These are phyloP conservation scores for Podospora comata DNA, from an alignment of 495 filamentous ascomycete genomes.

Conservation along the genomic window DNA sequence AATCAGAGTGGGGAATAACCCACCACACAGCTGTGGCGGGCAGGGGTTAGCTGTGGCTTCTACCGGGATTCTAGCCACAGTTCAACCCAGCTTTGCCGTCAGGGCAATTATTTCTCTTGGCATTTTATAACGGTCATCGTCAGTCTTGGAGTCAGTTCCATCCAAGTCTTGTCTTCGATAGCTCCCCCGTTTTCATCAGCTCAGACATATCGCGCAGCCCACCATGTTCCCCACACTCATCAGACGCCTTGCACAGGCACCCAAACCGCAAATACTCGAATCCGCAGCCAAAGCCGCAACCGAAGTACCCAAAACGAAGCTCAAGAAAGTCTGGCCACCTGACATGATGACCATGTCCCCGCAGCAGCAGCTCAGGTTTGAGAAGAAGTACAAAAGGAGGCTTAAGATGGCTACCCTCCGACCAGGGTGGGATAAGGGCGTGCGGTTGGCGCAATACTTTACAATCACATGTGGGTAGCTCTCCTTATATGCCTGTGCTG, in stretches of 20 bases:
- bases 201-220: conserved; percentile 2
- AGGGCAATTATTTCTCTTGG: neutral
- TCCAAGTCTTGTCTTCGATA: neutral
- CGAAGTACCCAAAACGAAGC: conserved; percentile 58
- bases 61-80: neutral
- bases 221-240: conserved; percentile 45
- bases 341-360: conserved; percentile 76
- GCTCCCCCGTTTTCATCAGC: neutral
- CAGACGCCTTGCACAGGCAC: conserved; percentile 36
- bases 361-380: conserved; percentile 83
- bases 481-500: neutral
- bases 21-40: neutral
- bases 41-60: neutral
- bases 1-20: neutral
- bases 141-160: neutral
- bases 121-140: neutral
- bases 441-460: conserved; percentile 67
- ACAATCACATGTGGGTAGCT: conserved; percentile 62
- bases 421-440: conserved; percentile 69
- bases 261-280: conserved; percentile 17
- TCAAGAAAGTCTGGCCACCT: conserved; percentile 89
- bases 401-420: conserved; percentile 68
- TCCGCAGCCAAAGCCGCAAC: conserved; percentile 7
- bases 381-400: conserved; percentile 69
- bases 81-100: neutral